phyloP scores from a whole-genome alignment of 768 basidiomycete genomes.

The Xanthoconium purpureum region DNA sequence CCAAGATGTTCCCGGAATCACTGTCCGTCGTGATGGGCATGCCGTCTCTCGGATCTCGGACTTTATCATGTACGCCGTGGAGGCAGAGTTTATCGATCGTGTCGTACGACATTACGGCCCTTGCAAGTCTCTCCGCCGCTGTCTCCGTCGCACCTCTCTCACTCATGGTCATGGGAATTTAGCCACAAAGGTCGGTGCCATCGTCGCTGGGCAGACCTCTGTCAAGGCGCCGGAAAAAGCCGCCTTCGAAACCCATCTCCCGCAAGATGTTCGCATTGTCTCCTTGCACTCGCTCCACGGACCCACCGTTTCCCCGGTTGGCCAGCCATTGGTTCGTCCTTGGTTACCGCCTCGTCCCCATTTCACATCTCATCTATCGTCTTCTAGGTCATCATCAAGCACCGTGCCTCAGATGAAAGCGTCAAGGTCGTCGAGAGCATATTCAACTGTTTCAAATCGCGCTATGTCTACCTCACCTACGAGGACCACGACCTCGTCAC shows the following conservation, averaged over 20 bases:
- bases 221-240: constrained; percentile 91
- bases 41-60: constrained; percentile 85
- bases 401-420: constrained; percentile 74
- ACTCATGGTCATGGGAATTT: neutral
- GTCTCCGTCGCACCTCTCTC: neutral
- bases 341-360: neutral
- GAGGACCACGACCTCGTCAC: constrained; percentile 96
- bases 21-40: constrained; percentile 77
- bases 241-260: constrained; percentile 88
- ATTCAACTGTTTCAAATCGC: constrained; percentile 72
- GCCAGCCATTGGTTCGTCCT: constrained; percentile 79
- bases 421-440: constrained; percentile 79
- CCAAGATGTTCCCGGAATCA: constrained; percentile 57
- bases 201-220: constrained; percentile 94
- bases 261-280: constrained; percentile 81
- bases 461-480: constrained; percentile 92
- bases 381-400: constrained; percentile 79
- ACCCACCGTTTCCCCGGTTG: constrained; percentile 80
- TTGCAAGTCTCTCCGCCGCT: constrained; percentile 48
- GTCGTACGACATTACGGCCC: constrained; percentile 91
- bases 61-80: constrained; percentile 93
- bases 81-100: constrained; percentile 79
- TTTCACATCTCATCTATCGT: neutral
- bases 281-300: constrained; percentile 96
- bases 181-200: constrained; percentile 91